phyloP scores from a whole-genome alignment of 2,329 filamentous ascomycete genomes.

The Macrophomina tecta region DNA sequence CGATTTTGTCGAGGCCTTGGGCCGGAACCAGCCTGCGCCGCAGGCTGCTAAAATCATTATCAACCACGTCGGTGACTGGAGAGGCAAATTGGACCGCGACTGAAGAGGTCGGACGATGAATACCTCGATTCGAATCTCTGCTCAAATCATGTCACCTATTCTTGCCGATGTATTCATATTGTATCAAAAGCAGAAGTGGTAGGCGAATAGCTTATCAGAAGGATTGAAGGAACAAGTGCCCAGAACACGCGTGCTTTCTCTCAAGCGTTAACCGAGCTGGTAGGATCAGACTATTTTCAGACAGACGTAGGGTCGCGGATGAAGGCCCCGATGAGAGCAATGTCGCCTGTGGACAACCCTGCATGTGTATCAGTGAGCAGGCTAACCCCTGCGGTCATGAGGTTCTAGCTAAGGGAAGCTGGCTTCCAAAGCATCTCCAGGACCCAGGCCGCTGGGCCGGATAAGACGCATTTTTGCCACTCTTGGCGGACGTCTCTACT shows the following conservation, averaged over 20 bases:
- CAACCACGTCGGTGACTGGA: constrained; percentile 83
- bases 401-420: not conserved
- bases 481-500: not conserved
- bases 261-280: too few relatives aligned
- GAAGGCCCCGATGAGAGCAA: not conserved
- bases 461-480: not conserved
- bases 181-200: constrained; percentile 1
- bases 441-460: not conserved
- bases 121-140: not conserved
- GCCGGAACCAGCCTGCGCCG: constrained; percentile 89
- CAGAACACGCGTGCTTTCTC: not conserved
- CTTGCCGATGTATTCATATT: constrained; percentile 17
- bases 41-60: constrained; percentile 83
- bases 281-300: too few relatives aligned
- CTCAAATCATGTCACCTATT: not conserved
- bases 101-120: constrained; percentile 1
- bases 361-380: not conserved
- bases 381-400: not conserved
- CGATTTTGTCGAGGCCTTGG: constrained; percentile 96
- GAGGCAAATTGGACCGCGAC: constrained; percentile 59
- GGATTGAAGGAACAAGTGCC: not conserved
- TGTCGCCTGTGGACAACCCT: not conserved
- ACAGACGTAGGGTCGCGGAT: not conserved
- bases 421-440: constrained; percentile 4
- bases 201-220: constrained; percentile 16